These are phyloP conservation scores for Colletotrichum graminicola DNA, from an alignment of 2,329 filamentous ascomycete genomes.

Conservation along the genomic window DNA sequence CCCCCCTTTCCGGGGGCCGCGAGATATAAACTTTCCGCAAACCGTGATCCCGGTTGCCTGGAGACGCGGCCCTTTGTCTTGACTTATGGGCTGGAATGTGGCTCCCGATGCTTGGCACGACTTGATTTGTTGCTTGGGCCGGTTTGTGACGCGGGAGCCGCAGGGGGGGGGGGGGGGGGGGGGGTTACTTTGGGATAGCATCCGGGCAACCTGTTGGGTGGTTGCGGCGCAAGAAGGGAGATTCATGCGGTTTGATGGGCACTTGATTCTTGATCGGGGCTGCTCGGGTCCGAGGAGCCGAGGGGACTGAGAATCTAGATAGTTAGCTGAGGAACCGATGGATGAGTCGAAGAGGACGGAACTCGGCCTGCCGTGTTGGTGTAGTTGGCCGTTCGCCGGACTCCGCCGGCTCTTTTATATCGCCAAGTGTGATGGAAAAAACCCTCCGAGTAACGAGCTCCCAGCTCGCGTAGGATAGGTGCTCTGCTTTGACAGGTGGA, in stretches of 20 bases:
- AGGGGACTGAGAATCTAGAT: background rate
- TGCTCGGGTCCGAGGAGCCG: background rate
- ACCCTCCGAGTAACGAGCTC: background rate
- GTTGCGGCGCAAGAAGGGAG: background rate
- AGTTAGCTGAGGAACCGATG: background rate
- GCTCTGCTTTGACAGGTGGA: background rate
- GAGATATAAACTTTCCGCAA: background rate
- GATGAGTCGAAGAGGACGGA: background rate
- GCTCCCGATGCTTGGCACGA: background rate
- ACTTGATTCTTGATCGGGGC: background rate
- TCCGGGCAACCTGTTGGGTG: background rate
- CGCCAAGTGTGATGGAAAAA: background rate
- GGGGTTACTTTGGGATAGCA: background rate
- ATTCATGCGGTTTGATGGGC: background rate
- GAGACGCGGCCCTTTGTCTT: background rate
- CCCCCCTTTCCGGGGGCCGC: background rate
- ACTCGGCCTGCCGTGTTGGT: background rate
- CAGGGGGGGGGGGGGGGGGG: rapidly evolving
- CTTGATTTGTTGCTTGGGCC: background rate
- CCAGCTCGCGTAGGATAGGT: background rate
- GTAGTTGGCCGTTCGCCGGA: background rate
- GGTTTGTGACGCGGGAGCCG: background rate
- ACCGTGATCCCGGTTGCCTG: background rate
- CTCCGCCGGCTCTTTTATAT: background rate
- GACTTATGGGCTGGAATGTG: background rate